phyloP scores from a whole-genome alignment of 2,329 filamentous ascomycete genomes.

The Diaporthe sp. region DNA sequence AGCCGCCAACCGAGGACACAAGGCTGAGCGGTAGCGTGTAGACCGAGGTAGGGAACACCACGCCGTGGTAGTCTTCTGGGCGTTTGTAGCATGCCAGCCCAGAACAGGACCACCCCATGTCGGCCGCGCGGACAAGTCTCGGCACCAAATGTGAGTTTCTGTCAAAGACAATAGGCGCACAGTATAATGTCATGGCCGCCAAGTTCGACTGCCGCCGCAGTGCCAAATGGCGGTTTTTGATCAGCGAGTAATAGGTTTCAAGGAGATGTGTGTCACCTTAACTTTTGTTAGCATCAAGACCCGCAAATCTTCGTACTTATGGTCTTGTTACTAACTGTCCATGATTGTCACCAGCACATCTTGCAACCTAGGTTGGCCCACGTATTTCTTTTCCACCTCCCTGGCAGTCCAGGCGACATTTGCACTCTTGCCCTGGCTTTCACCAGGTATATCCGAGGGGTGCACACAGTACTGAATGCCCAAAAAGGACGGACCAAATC shows the following conservation, averaged over 20 bases:
- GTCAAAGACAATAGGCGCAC: conserved; percentile 7
- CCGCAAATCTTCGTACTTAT: neutral
- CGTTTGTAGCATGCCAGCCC: conserved; percentile 14
- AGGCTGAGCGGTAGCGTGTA: conserved; percentile 17
- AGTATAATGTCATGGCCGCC: neutral
- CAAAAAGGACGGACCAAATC: neutral
- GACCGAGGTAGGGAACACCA: conserved; percentile 14
- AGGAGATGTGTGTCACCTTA: conserved; percentile 20
- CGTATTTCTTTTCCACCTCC: conserved; percentile 1
- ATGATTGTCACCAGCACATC: conserved; percentile 14
- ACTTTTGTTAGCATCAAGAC: neutral
- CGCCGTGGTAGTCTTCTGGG: neutral
- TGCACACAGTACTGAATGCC: conserved; percentile 1
- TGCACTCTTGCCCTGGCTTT: conserved; percentile 22
- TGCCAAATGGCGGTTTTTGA: neutral
- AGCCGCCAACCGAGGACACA: neutral
- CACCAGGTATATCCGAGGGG: conserved; percentile 10
- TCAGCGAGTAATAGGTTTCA: conserved; percentile 15
- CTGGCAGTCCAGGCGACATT: conserved; percentile 15
- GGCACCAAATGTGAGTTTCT: conserved; percentile 10
- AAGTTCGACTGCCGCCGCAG: neutral
- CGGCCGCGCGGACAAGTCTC: neutral
- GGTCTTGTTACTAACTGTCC: conserved; percentile 14
- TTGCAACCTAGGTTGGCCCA: neutral
- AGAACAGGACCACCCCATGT: conserved; percentile 5